These are phyloP conservation scores for Fusarium robinianum DNA, from an alignment of 2,329 filamentous ascomycete species.

Conservation along the genomic window DNA sequence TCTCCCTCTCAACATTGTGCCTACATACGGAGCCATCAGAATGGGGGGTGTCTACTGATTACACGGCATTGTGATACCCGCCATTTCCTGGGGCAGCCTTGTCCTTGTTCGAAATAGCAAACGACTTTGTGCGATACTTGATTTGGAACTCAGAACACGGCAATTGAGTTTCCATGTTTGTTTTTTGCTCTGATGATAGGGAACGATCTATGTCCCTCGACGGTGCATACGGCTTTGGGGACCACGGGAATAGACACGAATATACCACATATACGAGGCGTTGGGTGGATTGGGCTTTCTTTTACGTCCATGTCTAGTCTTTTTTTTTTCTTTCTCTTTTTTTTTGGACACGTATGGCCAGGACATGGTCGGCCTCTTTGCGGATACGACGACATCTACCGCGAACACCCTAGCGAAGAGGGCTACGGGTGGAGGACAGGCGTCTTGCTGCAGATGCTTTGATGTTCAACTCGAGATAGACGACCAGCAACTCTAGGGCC, in stretches of 20 bases:
- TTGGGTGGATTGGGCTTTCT: slow-evolving; percentile 17
- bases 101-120: slow-evolving; percentile 8
- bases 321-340: no score
- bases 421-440: no score
- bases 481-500: no score
- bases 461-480: no score
- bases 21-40: slow-evolving; percentile 25
- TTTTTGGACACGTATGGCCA: slow-evolving; percentile 14
- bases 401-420: slow-evolving; percentile 1
- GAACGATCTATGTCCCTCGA: not conserved
- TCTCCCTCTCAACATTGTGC: slow-evolving; percentile 16
- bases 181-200: slow-evolving; percentile 5
- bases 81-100: slow-evolving; percentile 21
- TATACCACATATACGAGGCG: slow-evolving; percentile 40
- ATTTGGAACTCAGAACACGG: slow-evolving; percentile 17
- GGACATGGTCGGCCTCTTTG: not conserved
- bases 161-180: slow-evolving; percentile 8
- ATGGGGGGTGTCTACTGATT: slow-evolving; percentile 24
- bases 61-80: slow-evolving; percentile 38
- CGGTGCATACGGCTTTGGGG: slow-evolving; percentile 17
- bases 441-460: no score
- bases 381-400: not conserved
- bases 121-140: slow-evolving; percentile 11
- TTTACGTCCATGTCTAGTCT: no score
- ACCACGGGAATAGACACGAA: slow-evolving; percentile 33